Evolutionary conservation across 805 yeast species (phyloP).

Genomic region (Saturnispora kantuleensis): DNA sequence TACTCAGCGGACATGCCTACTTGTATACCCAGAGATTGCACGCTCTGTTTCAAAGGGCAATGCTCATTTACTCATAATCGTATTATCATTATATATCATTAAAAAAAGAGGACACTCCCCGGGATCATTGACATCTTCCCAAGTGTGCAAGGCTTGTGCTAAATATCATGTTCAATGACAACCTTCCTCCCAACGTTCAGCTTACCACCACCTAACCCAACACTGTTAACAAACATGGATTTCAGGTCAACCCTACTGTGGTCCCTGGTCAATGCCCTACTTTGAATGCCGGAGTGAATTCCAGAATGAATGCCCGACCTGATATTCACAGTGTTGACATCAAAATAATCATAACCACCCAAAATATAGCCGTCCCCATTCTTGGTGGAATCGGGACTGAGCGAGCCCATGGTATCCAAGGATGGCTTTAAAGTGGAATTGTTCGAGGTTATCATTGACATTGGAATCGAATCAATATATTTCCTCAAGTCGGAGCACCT

Average conservation of each 20-base stretch:
- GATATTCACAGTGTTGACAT: constrained; percentile 42
- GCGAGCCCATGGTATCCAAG: not conserved
- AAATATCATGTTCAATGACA: constrained; percentile 17
- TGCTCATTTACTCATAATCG: too few species aligned
- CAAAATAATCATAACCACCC: constrained; percentile 55
- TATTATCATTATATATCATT: not conserved
- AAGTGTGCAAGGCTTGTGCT: not conserved
- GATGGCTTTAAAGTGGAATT: constrained; percentile 14
- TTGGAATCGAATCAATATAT: constrained; percentile 26
- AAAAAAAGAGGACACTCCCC: not conserved
- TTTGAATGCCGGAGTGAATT: constrained; percentile 18
- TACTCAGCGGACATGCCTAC: too few species aligned
- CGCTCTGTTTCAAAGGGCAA: too few species aligned
- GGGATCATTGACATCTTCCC: not conserved
- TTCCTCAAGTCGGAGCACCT: constrained; percentile 20
- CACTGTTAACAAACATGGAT: constrained; percentile 9
- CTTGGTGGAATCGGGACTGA: not conserved
- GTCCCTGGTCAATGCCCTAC: constrained; percentile 22
- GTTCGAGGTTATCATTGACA: constrained; percentile 25
- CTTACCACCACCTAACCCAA: constrained; percentile 1
- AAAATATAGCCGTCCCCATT: constrained; percentile 28
- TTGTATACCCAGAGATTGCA: too few species aligned
- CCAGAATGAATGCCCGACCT: constrained; percentile 30
- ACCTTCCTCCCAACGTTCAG: constrained; percentile 20
- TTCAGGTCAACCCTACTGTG: constrained; percentile 11